Percentiles rank a stretch among this genome's conserved stretches.
phyloP scores from a whole-genome alignment of 208 protist genomes.

The Wallacemonas sp. region DNA sequence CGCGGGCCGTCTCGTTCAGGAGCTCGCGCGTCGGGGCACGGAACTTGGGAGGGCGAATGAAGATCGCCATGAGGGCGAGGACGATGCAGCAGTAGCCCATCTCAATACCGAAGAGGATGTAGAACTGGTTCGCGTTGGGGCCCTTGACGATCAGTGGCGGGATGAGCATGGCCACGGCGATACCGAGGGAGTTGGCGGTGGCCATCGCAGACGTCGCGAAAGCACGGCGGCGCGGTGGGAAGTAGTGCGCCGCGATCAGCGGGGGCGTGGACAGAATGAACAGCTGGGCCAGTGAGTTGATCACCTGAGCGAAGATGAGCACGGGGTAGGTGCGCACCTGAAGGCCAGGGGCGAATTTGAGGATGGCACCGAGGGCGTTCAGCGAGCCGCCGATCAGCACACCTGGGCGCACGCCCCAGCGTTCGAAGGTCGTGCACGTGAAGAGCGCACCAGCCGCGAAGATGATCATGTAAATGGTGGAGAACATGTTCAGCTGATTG shows the following conservation, averaged over 20 bases:
- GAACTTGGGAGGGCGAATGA: conserved; percentile 46
- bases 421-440: conserved; percentile 72
- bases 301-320: conserved; percentile 49
- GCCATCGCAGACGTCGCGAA: conserved; percentile 64
- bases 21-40: conserved; percentile 29
- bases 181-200: conserved; percentile 74
- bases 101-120: conserved; percentile 57
- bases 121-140: conserved; percentile 38
- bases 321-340: conserved; percentile 49
- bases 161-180: conserved; percentile 57
- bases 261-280: conserved; percentile 78
- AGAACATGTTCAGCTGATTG: conserved; percentile 70
- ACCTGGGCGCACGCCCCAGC: conserved; percentile 59
- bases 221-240: conserved; percentile 49
- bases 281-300: conserved; percentile 66
- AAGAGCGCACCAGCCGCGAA: conserved; percentile 61
- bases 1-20: not conserved
- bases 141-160: conserved; percentile 60
- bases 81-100: conserved; percentile 48
- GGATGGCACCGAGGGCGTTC: conserved; percentile 59
- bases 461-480: conserved; percentile 83
- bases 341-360: conserved; percentile 60
- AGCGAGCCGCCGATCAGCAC: conserved; percentile 53
- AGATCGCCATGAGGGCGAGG: conserved; percentile 42
- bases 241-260: conserved; percentile 71